Evolutionary conservation across 2,329 filamentous ascomycete species (phyloP).

Genomic region (Apiospora hydei): DNA sequence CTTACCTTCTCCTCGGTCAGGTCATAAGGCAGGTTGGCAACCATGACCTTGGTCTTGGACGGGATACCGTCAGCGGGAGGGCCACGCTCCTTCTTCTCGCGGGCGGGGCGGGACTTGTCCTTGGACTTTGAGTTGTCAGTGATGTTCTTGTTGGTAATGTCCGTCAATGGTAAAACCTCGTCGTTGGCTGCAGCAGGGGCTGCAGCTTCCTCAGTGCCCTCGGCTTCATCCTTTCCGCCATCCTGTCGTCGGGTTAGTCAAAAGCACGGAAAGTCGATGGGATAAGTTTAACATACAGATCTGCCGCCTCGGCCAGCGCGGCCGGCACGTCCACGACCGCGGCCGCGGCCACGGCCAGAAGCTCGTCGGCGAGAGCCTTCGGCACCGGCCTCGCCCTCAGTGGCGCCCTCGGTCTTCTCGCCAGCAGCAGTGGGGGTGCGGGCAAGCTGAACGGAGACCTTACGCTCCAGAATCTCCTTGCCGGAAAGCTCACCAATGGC

Average conservation of each 20-base stretch:
- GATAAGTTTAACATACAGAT: constrained; percentile 51
- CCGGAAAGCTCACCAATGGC: constrained; percentile 95
- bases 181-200: constrained; percentile 60
- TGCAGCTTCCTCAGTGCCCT: constrained; percentile 53
- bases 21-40: constrained; percentile 98
- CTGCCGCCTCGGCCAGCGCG: constrained; percentile 68
- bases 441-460: constrained; percentile 98
- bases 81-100: constrained; percentile 80
- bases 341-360: constrained; percentile 72
- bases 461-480: constrained; percentile 97
- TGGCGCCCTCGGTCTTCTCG: constrained; percentile 74
- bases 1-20: constrained; percentile 93
- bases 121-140: constrained; percentile 42
- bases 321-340: constrained; percentile 64
- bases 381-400: constrained; percentile 77
- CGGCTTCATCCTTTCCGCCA: constrained; percentile 57
- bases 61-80: constrained; percentile 96
- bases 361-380: constrained; percentile 70
- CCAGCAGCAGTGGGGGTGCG: constrained; percentile 91
- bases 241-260: constrained; percentile 37
- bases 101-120: constrained; percentile 56
- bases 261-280: background rate
- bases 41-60: constrained; percentile 99
- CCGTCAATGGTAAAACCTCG: constrained; percentile 60
- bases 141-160: constrained; percentile 62